A percentile compares a stretch with the other conserved stretches of the same genome.
Evolutionary conservation across 345 rosid genomes (phyloP).

Genomic region (Aquilaria sinensis): DNA sequence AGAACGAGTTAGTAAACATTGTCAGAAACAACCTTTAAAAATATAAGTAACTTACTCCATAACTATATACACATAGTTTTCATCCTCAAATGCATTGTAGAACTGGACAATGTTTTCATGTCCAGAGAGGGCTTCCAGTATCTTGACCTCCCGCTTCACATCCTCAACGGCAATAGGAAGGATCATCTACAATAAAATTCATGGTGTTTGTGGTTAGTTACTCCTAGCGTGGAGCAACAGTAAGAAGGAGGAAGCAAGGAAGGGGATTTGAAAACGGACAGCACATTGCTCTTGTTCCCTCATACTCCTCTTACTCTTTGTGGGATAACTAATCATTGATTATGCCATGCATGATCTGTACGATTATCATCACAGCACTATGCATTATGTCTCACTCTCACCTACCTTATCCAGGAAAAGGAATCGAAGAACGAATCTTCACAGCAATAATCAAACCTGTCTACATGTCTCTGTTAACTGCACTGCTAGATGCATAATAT

Average conservation of each 20-base stretch:
- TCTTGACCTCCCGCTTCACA: conserved; percentile 61
- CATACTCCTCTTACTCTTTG: background rate
- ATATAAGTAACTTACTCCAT: conserved; percentile 76
- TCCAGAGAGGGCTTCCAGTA: conserved; percentile 47
- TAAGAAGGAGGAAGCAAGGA: background rate
- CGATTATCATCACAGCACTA: too few species aligned
- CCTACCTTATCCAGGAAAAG: too few species aligned
- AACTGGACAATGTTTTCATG: conserved; percentile 71
- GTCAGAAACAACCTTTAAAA: conserved; percentile 11
- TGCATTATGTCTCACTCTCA: too few species aligned
- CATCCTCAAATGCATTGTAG: conserved; percentile 58
- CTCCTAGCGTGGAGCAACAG: too few species aligned
- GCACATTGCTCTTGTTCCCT: background rate
- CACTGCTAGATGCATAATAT: too few species aligned
- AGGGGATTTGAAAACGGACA: background rate
- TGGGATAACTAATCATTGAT: background rate
- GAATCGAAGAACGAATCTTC: too few species aligned
- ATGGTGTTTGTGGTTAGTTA: background rate
- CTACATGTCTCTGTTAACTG: too few species aligned
- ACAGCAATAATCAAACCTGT: too few species aligned
- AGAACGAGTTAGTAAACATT: conserved; percentile 30
- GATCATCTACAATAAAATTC: conserved; percentile 42
- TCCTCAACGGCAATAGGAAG: conserved; percentile 69
- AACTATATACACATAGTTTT: conserved; percentile 80
- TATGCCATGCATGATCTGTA: background rate